Conservation (phyloP, 2,329 filamentous ascomycete genomes). For the Xylaria sp. region DNA sequence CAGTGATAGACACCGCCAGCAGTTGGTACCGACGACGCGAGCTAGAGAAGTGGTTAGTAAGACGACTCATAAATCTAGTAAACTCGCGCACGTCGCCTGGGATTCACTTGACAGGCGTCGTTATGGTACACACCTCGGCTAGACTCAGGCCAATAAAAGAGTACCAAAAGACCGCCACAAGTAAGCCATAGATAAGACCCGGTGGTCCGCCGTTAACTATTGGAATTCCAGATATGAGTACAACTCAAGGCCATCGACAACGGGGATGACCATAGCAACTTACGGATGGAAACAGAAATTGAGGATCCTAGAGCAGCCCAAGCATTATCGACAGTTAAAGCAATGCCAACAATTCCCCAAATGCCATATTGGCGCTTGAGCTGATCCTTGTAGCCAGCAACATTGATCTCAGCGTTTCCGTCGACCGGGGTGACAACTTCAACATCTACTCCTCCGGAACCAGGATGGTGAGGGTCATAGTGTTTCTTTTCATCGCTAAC, state of each 20-base stretch:
- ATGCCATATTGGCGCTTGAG: conserved; percentile 67
- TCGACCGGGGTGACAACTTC: conserved; percentile 44
- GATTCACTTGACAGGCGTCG: background rate
- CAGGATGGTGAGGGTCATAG: conserved; percentile 24
- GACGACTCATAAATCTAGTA: background rate
- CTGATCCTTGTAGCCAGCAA: conserved; percentile 68
- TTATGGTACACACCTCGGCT: conserved; percentile 45
- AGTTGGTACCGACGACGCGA: conserved; percentile 66
- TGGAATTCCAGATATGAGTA: background rate
- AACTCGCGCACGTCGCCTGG: background rate
- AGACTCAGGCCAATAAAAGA: conserved; percentile 50
- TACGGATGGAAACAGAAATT: conserved; percentile 58
- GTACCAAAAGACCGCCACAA: conserved; percentile 52
- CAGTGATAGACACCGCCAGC: conserved; percentile 66
- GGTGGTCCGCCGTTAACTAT: conserved; percentile 51
- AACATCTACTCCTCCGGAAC: conserved; percentile 37
- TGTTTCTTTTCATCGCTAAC: conserved; percentile 18
- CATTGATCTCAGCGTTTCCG: conserved; percentile 59
- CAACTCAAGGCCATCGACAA: conserved; percentile 2
- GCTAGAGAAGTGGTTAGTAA: conserved; percentile 41
- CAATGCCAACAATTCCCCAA: conserved; percentile 63
- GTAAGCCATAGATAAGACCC: conserved; percentile 50
- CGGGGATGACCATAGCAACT: conserved; percentile 26
- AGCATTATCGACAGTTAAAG: conserved; percentile 67
- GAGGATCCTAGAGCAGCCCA: conserved; percentile 69